Base-by-base conservation (phyloP, 2,329 filamentous ascomycete species). In the Apiospora aurea region DNA sequence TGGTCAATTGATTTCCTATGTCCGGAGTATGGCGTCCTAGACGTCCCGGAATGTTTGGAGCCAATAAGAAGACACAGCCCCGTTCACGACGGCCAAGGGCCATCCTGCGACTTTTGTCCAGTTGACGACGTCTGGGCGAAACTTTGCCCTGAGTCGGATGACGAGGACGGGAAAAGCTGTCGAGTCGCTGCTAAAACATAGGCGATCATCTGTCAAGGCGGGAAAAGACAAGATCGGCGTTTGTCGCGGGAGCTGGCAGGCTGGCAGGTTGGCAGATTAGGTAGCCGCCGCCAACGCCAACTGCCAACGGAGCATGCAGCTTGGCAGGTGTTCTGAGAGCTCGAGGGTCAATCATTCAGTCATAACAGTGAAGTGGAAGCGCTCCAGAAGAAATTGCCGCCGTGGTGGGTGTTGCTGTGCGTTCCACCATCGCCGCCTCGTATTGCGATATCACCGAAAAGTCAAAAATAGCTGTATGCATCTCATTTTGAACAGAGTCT, bases 251-350 rank as follows among this genome's bases (percentile, higher is more conserved):
- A 29, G 26, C 26, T 29, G 26, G 26, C 26, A 29, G 26, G 26
- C 26, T 29, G 26, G 26, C 26, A 29, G 26, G 26, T 29, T 29
- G 26, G 26, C 26, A 29, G 26, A 3, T 29, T 29, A 29, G 26
- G 26, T 91, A 0, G 7, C 92, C 93, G 18, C 92, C 93, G 0
- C 93, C 93, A 0, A 94, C 93, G 0, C 93, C 93, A 71, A 94
- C 34, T 38, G 0, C 93, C 93, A 71, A 94, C 29, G 16, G 57
- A 57, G 53, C 26, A 18, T 10, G 26, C 46, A 21, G 46, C 21
- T 21, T 8, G 29, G 6, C 21, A 11, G 29, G 49, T 26, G 53
- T 29, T 38, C 16, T 38, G 16, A 13, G 29, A 61, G 29, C 8
- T 34, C 16, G 29, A 38, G 89, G 34, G 89, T 53, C 51, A 53